These are phyloP conservation scores for Berkeleyomyces basicola DNA, from an alignment of 2,329 filamentous ascomycete genomes.

Conservation along the genomic window DNA sequence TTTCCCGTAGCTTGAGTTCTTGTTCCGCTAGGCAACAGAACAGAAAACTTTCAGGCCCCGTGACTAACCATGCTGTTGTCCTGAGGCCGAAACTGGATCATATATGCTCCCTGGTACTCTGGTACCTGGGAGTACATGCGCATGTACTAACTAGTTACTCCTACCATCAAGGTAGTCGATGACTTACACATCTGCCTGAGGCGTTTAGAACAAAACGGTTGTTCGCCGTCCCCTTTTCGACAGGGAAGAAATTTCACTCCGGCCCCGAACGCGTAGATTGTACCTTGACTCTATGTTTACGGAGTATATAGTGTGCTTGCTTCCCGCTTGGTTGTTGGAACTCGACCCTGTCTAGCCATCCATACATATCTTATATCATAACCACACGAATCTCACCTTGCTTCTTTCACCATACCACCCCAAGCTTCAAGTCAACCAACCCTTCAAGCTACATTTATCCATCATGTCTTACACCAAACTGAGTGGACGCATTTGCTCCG, in stretches of 20 bases:
- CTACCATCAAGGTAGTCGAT: neutral
- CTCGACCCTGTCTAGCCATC: neutral
- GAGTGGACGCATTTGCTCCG: constrained; percentile 5
- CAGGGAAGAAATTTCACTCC: neutral
- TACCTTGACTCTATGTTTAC: neutral
- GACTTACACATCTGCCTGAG: neutral
- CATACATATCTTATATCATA: neutral
- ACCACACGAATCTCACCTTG: neutral
- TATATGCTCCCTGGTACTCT: neutral
- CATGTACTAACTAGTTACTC: neutral
- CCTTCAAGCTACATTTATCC: neutral
- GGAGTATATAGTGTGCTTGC: neutral
- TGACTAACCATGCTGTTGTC: neutral
- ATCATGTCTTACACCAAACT: neutral
- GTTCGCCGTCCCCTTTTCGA: neutral
- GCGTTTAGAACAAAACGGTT: neutral
- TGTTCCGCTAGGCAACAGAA: neutral
- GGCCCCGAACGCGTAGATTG: neutral
- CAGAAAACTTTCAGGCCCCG: neutral
- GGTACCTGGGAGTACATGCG: no score
- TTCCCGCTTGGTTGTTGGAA: neutral
- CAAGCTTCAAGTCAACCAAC: neutral
- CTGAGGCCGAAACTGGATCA: neutral
- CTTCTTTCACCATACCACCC: neutral
- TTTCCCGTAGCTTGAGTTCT: neutral